A percentile compares a stretch with the other conserved stretches of the same genome.
These are phyloP conservation scores for Phytomonas sp. DNA, from an alignment of 208 protist species.

Conservation along the genomic window DNA sequence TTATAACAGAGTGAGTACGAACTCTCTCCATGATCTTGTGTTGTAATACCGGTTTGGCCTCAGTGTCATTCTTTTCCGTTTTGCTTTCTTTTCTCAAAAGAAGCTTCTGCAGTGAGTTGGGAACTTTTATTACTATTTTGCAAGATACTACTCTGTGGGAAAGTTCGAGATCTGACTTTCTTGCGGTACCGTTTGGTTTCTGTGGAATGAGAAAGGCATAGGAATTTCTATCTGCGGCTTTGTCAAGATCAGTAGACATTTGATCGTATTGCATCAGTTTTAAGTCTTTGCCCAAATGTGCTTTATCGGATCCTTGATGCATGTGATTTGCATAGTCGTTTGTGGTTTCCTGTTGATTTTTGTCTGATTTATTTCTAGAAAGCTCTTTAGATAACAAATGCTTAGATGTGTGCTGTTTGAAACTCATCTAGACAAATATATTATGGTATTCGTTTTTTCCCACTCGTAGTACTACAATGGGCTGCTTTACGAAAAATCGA, in stretches of 20 bases:
- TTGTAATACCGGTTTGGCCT: background rate
- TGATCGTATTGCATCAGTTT: background rate
- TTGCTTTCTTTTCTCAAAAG: background rate
- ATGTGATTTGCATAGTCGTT: background rate
- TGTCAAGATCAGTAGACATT: background rate
- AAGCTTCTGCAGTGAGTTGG: background rate
- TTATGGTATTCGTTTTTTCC: background rate
- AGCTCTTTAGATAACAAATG: background rate
- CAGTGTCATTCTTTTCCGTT: background rate
- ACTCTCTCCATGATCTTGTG: background rate
- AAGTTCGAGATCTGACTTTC: background rate
- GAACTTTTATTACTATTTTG: background rate
- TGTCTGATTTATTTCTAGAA: slow-evolving; percentile 5
- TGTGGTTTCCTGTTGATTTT: background rate
- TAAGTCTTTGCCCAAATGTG: background rate
- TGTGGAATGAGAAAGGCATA: background rate
- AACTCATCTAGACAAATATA: background rate
- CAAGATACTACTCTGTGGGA: background rate
- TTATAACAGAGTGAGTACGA: background rate
- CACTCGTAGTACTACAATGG: background rate
- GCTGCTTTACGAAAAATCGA: background rate
- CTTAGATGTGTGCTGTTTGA: background rate
- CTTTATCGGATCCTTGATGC: background rate
- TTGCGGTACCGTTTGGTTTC: background rate
- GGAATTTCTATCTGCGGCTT: background rate